These are phyloP conservation scores for Cicer pinnatifidum DNA, from an alignment of 306 rosid species.

Conservation along the genomic window DNA sequence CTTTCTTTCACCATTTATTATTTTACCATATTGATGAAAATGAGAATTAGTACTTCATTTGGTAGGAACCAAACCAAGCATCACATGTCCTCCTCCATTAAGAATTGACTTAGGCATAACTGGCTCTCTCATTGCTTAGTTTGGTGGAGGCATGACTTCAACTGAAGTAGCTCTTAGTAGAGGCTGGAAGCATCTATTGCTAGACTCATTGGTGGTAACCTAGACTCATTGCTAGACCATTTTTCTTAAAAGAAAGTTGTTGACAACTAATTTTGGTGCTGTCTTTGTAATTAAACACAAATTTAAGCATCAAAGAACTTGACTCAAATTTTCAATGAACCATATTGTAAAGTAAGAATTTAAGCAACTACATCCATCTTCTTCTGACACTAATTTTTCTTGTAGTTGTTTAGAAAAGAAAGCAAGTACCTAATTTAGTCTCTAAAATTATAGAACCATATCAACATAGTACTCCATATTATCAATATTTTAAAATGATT, in stretches of 20 bases:
- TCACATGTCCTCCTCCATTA: no score
- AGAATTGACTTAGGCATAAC: no score
- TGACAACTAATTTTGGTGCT: background rate
- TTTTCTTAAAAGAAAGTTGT: no score
- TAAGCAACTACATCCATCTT: background rate
- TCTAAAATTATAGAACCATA: no score
- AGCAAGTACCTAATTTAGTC: no score
- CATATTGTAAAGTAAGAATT: conserved; percentile 12
- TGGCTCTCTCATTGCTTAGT: no score
- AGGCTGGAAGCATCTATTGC: background rate
- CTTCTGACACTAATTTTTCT: background rate
- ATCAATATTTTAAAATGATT: no score
- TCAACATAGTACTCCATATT: no score
- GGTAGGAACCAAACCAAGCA: no score
- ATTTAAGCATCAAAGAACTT: background rate
- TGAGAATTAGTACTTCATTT: background rate
- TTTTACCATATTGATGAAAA: conserved; percentile 25
- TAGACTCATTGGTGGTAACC: background rate
- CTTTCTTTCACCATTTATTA: conserved; percentile 24
- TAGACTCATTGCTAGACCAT: no score
- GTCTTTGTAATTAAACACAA: background rate
- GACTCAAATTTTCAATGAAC: background rate
- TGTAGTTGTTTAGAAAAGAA: background rate
- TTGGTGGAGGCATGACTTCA: background rate
- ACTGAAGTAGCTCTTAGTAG: background rate